Evolutionary conservation across 1,139 yeast genomes (phyloP).

Genomic region (Spathaspora jeffriesii): DNA sequence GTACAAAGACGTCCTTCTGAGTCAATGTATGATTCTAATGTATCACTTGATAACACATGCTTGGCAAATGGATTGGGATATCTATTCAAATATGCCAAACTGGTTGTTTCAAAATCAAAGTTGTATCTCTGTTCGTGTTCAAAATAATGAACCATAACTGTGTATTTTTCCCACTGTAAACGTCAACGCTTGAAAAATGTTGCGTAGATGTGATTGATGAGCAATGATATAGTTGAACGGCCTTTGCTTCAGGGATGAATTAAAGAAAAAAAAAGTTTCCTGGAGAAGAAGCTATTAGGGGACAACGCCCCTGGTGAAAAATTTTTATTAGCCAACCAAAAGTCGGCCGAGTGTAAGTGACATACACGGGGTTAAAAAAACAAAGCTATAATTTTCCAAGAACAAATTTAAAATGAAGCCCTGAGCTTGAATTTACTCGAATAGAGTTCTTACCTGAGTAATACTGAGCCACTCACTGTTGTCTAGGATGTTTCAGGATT

Average conservation of each 20-base stretch:
- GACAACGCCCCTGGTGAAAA: not conserved
- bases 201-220: not conserved
- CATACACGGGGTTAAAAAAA: not conserved
- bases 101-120: slow-evolving; percentile 71
- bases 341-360: not conserved
- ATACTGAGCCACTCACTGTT: not conserved
- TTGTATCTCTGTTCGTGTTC: slow-evolving; percentile 55
- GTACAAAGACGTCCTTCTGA: slow-evolving; percentile 65
- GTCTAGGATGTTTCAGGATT: not conserved
- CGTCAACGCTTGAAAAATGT: not conserved
- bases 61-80: slow-evolving; percentile 90
- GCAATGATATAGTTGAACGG: not conserved
- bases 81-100: slow-evolving; percentile 79
- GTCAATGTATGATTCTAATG: slow-evolving; percentile 62
- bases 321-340: slow-evolving; percentile 2
- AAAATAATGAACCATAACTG: slow-evolving; percentile 65
- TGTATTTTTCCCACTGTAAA: not conserved
- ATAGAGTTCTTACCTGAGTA: not conserved
- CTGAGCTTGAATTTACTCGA: not conserved
- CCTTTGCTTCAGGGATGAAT: not conserved
- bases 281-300: not conserved
- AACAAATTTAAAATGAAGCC: not conserved
- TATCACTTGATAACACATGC: slow-evolving; percentile 88
- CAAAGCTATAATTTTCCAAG: not conserved
- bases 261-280: not conserved